Conservation (phyloP, 306 rosid genomes). For the Ammopiptanthus mongolicus region DNA sequence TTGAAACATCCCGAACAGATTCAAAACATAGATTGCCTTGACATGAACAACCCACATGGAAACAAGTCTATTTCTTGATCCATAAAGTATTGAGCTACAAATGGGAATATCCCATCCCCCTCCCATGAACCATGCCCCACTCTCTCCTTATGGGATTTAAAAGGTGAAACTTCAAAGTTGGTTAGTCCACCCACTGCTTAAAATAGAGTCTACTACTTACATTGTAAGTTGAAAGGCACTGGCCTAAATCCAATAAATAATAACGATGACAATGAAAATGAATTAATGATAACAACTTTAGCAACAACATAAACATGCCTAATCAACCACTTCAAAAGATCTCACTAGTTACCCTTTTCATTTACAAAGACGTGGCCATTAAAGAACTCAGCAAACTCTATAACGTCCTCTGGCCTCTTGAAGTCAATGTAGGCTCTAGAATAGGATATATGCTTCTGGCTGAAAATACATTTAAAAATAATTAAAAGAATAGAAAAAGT, state of each 20-base stretch:
- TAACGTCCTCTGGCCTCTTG: conserved; percentile 69
- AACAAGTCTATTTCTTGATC: neutral
- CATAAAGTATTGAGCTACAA: neutral
- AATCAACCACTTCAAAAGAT: conserved; percentile 20
- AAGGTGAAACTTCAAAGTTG: neutral
- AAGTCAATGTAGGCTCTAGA: conserved; percentile 77
- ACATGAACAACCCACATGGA: neutral
- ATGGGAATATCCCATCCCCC: neutral
- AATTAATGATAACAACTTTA: neutral
- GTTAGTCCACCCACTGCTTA: neutral
- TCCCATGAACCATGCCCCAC: neutral
- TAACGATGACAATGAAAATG: neutral
- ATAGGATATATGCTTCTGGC: conserved; percentile 50
- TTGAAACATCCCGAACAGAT: neutral
- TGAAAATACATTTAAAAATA: conserved; percentile 34
- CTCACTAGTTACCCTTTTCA: conserved; percentile 52
- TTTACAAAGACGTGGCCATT: conserved; percentile 65
- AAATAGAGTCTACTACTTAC: neutral
- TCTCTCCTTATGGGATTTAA: neutral
- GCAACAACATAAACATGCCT: conserved; percentile 14
- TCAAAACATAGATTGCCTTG: neutral
- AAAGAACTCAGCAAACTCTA: conserved; percentile 66
- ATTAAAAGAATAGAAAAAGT: neutral
- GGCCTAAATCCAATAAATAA: neutral
- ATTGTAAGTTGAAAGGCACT: neutral